Evolutionary conservation across 2,329 filamentous ascomycete genomes (phyloP).

Genomic region (Tetracladium maxilliforme): DNA sequence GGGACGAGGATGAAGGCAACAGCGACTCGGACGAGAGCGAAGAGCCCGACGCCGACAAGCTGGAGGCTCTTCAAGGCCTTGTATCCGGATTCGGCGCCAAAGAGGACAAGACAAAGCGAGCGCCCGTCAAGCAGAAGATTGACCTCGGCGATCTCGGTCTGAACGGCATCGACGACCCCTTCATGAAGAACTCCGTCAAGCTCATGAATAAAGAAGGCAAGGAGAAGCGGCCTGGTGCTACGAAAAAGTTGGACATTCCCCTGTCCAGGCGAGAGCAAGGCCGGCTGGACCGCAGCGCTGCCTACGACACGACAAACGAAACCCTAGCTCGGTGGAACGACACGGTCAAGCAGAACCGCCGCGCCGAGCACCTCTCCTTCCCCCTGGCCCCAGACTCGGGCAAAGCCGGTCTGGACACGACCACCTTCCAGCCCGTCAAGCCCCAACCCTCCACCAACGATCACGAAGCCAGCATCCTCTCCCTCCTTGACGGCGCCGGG

Average conservation of each 20-base stretch:
- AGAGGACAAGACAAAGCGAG: conserved; percentile 14
- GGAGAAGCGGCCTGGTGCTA: conserved; percentile 35
- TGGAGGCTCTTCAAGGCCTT: conserved; percentile 52
- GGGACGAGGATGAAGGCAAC: conserved; percentile 37
- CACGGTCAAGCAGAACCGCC: conserved; percentile 85
- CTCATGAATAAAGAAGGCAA: conserved; percentile 52
- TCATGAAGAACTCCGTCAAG: conserved; percentile 68
- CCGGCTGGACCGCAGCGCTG: conserved; percentile 63
- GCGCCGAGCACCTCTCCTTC: conserved; percentile 81
- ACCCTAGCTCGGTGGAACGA: conserved; percentile 85
- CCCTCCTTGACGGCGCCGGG: conserved; percentile 82
- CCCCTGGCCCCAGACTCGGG: conserved; percentile 66
- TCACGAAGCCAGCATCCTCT: conserved; percentile 72
- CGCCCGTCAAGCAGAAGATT: conserved; percentile 47
- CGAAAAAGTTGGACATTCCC: conserved; percentile 66
- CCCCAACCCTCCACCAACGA: no score
- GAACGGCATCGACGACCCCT: conserved; percentile 55
- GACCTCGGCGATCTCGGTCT: conserved; percentile 62
- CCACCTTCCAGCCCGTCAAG: conserved; percentile 45
- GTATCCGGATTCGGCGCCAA: conserved; percentile 28
- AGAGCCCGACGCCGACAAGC: conserved; percentile 28
- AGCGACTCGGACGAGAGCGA: conserved; percentile 29
- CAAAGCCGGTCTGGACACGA: conserved; percentile 41
- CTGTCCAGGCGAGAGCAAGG: conserved; percentile 79
- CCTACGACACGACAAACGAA: conserved; percentile 84